Percentiles rank a stretch among this genome's conserved stretches.
phyloP scores from a whole-genome alignment of 2,329 filamentous ascomycete species.

The Aspergillus neotritici region DNA sequence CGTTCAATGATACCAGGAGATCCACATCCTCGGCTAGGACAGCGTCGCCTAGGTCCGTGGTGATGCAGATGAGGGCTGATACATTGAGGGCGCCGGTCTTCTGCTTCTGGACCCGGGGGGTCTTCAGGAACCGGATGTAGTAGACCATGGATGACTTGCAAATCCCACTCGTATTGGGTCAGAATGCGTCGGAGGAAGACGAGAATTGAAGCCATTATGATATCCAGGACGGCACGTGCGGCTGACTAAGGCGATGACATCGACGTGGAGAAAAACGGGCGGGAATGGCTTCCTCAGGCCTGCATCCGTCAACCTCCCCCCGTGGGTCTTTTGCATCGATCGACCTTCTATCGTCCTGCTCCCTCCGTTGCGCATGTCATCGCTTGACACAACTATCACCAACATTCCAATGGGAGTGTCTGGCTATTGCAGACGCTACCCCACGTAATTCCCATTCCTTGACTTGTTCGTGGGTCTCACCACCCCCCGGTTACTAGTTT shows the following conservation, averaged over 20 bases:
- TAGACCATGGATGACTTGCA: slow-evolving; percentile 43
- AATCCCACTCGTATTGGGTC: neutral
- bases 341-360: neutral
- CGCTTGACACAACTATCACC: neutral
- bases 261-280: slow-evolving; percentile 7
- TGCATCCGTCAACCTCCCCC: slow-evolving; percentile 6
- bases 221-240: slow-evolving; percentile 15
- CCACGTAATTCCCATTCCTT: no score
- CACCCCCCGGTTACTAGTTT: no score
- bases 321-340: slow-evolving; percentile 1
- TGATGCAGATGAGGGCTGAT: slow-evolving; percentile 56
- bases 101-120: slow-evolving; percentile 47
- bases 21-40: slow-evolving; percentile 48
- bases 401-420: slow-evolving; percentile 11
- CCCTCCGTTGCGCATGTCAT: slow-evolving; percentile 11
- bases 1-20: slow-evolving; percentile 22
- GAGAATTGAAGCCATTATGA: neutral
- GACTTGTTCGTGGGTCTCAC: no score
- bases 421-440: neutral
- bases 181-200: neutral
- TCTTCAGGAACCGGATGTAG: slow-evolving; percentile 64
- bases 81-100: slow-evolving; percentile 39
- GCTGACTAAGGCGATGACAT: slow-evolving; percentile 30
- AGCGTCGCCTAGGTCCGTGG: slow-evolving; percentile 63
- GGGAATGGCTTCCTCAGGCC: slow-evolving; percentile 12